Percentiles rank a stretch among this genome's conserved stretches.
Conservation (phyloP, 2,329 filamentous ascomycete genomes). For the Xylaria sp. region DNA sequence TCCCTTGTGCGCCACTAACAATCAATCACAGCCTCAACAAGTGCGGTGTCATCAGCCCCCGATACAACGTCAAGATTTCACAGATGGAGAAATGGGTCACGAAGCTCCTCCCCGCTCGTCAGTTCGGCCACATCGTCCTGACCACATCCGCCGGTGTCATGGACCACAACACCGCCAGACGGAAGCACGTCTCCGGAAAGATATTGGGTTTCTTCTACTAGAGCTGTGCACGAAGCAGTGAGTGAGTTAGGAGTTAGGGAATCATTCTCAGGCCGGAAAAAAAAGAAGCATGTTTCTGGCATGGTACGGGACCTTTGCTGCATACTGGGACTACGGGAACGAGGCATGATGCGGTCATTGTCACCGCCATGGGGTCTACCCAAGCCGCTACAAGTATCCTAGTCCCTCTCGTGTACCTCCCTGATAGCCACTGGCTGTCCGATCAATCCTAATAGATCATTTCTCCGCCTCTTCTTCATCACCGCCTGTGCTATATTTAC, state of each 20-base stretch:
- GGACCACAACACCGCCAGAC: slow-evolving; percentile 22
- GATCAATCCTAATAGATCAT: slow-evolving; percentile 20
- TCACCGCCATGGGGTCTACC: neutral
- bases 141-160: slow-evolving; percentile 24
- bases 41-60: slow-evolving; percentile 24
- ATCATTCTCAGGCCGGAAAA: slow-evolving; percentile 15
- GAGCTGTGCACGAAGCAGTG: neutral
- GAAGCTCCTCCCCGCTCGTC: slow-evolving; percentile 22
- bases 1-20: neutral
- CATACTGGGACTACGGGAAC: slow-evolving; percentile 15
- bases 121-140: slow-evolving; percentile 25
- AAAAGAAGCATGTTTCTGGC: slow-evolving; percentile 13
- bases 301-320: slow-evolving; percentile 14
- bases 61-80: slow-evolving; percentile 24
- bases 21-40: slow-evolving; percentile 19
- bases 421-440: slow-evolving; percentile 15
- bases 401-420: slow-evolving; percentile 13
- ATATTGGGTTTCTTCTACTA: slow-evolving; percentile 25
- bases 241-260: slow-evolving; percentile 23
- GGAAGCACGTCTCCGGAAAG: slow-evolving; percentile 26
- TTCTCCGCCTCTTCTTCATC: neutral
- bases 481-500: neutral
- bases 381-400: slow-evolving; percentile 6
- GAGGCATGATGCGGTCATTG: slow-evolving; percentile 8
- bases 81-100: slow-evolving; percentile 23